Evolutionary conservation across 306 rosid genomes (phyloP).

Genomic region (Cucurbita maxima): DNA sequence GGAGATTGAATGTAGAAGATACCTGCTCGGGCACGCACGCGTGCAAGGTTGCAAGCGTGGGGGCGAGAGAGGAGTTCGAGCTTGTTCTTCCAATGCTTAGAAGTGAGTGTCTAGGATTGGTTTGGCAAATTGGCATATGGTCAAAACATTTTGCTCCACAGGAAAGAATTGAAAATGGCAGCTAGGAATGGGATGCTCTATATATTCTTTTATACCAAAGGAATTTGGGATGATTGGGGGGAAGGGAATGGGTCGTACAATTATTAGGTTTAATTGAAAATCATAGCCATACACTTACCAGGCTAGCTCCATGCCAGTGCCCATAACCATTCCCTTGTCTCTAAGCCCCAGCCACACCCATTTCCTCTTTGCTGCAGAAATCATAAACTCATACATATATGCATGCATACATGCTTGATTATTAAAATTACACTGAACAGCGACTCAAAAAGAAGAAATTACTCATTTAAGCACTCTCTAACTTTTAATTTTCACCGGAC

Average conservation of each 20-base stretch:
- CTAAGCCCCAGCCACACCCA: not conserved
- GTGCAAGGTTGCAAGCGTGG: not conserved
- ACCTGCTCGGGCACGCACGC: not conserved
- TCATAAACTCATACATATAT: too few relatives aligned
- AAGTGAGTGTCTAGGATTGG: not conserved
- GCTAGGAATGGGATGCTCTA: not conserved
- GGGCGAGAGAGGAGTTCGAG: not conserved
- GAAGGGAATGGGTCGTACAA: not conserved
- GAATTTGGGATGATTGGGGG: not conserved
- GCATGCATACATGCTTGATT: too few relatives aligned
- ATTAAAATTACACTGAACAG: too few relatives aligned
- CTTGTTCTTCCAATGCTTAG: not conserved
- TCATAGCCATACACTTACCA: not conserved
- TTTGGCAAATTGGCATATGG: not conserved
- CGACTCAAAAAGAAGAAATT: too few relatives aligned
- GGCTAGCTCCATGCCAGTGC: not conserved
- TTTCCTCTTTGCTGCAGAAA: not conserved
- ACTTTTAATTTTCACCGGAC: too few relatives aligned
- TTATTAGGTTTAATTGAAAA: not conserved
- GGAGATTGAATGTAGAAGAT: not conserved
- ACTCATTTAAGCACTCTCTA: too few relatives aligned
- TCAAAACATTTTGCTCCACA: not conserved
- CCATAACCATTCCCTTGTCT: not conserved
- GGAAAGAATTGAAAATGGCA: not conserved
- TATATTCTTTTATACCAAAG: not conserved